Conservation (phyloP, 2,329 filamentous ascomycete species). For the Pseudomassariella vexata region DNA sequence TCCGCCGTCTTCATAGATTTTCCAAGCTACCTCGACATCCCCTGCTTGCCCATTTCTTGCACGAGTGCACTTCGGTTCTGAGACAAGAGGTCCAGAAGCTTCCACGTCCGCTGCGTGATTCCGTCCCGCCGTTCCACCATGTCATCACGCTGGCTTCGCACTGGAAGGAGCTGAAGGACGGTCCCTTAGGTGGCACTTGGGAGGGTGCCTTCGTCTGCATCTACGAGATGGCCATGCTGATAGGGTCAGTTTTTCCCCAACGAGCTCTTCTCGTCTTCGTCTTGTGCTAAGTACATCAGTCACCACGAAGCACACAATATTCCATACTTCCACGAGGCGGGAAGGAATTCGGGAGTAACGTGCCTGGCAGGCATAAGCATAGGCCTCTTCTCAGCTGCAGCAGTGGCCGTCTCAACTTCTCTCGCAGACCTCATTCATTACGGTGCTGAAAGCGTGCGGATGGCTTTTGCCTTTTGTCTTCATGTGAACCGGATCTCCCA, state of each 20-base stretch:
- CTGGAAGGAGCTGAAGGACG: not conserved
- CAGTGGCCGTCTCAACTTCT: conserved; percentile 1
- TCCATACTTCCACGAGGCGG: no score
- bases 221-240: not conserved
- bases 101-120: not conserved
- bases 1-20: not conserved
- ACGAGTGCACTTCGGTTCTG: conserved; percentile 1
- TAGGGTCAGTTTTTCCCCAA: not conserved
- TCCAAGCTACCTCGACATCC: not conserved
- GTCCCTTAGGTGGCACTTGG: not conserved
- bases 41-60: no score
- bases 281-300: no score
- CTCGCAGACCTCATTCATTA: no score
- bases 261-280: no score
- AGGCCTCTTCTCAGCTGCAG: conserved; percentile 1
- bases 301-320: no score
- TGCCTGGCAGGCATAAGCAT: conserved; percentile 1
- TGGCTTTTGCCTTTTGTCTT: no score
- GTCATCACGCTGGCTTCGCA: not conserved
- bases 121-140: conserved; percentile 1
- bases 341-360: not conserved
- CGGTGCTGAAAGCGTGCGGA: no score
- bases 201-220: conserved; percentile 1
- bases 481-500: no score
- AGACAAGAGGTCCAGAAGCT: conserved; percentile 2